These are phyloP conservation scores for Euphorbia peplus DNA, from an alignment of 345 rosid species.

Conservation along the genomic window DNA sequence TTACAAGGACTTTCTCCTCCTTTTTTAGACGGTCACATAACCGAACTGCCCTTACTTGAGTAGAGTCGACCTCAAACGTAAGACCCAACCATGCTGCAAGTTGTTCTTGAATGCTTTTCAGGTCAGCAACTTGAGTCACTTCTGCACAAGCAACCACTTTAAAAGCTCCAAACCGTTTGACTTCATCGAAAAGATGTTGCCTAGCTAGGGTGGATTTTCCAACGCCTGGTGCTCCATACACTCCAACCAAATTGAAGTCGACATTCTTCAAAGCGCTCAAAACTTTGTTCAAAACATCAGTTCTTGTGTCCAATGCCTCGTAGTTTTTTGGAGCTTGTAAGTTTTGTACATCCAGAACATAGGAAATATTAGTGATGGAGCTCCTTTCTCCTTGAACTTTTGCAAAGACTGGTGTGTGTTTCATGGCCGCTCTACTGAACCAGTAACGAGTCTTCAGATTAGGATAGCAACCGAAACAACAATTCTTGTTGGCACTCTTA, in stretches of 20 bases:
- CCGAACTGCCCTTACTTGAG: not conserved
- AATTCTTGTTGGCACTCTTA: not conserved
- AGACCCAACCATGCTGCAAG: constrained; percentile 13
- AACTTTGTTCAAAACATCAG: too few species aligned
- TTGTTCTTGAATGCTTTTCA: constrained; percentile 3
- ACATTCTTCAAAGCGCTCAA: not conserved
- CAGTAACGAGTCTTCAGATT: not conserved
- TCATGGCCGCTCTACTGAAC: not conserved
- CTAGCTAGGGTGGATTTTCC: constrained; percentile 16
- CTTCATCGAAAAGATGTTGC: not conserved
- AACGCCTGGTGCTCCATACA: constrained; percentile 8
- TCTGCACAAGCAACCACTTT: constrained; percentile 3
- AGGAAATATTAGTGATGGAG: too few species aligned
- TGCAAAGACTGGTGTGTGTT: not conserved
- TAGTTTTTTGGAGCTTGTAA: too few species aligned
- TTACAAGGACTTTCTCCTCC: constrained; percentile 8
- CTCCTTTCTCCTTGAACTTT: too few species aligned
- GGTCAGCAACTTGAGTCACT: not conserved
- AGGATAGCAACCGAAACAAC: constrained; percentile 1
- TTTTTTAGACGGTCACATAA: not conserved
- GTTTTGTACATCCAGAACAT: too few species aligned
- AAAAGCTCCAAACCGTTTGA: not conserved
- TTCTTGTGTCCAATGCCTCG: too few species aligned
- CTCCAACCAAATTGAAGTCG: not conserved
- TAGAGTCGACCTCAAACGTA: not conserved